Evolutionary conservation across 2,329 filamentous ascomycete genomes (phyloP).

Genomic region (Diaporthe eres): DNA sequence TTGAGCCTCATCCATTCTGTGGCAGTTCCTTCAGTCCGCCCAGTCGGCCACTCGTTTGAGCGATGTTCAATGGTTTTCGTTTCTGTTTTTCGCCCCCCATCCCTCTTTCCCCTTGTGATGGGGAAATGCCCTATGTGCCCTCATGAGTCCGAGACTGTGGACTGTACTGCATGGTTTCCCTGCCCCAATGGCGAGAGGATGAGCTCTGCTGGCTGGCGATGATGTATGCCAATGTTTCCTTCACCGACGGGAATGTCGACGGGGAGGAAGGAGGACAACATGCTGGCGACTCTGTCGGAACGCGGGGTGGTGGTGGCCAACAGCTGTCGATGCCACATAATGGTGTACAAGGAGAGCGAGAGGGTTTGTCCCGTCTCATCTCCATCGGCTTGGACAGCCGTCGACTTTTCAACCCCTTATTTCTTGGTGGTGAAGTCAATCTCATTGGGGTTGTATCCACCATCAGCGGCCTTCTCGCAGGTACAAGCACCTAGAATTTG

Average conservation of each 20-base stretch:
- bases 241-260: too few relatives aligned
- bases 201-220: background rate
- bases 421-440: slow-evolving; percentile 87
- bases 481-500: slow-evolving; percentile 75
- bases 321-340: background rate
- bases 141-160: background rate
- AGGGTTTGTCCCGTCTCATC: background rate
- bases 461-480: slow-evolving; percentile 81
- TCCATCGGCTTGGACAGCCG: background rate
- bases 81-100: background rate
- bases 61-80: background rate
- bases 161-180: too few relatives aligned
- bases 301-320: background rate
- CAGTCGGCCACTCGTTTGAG: background rate
- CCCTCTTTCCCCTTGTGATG: background rate
- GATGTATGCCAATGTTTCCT: background rate
- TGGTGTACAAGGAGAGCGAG: background rate
- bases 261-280: background rate
- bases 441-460: slow-evolving; percentile 78
- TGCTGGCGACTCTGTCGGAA: background rate
- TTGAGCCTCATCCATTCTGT: background rate
- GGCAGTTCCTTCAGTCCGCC: background rate
- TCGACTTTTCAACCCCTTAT: slow-evolving; percentile 49
- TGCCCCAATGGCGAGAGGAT: background rate
- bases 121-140: background rate